Conservation (phyloP, 495 filamentous ascomycete genomes). For the Monascus purpureus region DNA sequence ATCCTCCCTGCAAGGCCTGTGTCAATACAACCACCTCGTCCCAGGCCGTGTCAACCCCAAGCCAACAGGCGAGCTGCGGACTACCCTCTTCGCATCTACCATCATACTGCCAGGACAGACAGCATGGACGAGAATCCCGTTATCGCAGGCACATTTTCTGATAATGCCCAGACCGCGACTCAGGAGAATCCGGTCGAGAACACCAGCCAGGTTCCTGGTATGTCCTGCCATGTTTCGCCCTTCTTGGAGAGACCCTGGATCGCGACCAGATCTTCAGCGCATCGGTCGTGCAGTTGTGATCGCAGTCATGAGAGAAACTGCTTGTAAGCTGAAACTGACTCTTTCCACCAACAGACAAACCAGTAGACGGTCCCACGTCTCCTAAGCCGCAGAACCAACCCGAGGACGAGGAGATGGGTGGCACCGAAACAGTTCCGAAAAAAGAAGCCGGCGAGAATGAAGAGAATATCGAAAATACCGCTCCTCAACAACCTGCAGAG, state of each 20-base stretch:
- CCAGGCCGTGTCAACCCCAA: too few relatives aligned
- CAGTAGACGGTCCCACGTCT: constrained; percentile 69
- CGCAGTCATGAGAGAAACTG: constrained; percentile 22
- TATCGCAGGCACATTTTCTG: constrained; percentile 13
- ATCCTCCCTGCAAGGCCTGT: too few relatives aligned
- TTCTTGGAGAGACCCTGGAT: too few relatives aligned
- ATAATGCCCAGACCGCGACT: constrained; percentile 15
- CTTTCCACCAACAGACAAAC: constrained; percentile 54
- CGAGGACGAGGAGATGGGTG: constrained; percentile 82
- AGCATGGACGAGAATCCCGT: constrained; percentile 27
- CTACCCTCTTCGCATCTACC: too few relatives aligned
- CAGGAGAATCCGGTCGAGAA: constrained; percentile 18
- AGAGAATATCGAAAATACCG: constrained; percentile 21
- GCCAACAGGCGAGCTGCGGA: too few relatives aligned
- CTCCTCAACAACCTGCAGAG: constrained; percentile 23
- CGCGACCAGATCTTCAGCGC: background rate
- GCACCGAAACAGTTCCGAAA: constrained; percentile 47
- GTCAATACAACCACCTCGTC: too few relatives aligned
- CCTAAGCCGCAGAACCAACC: constrained; percentile 52
- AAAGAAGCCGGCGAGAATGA: constrained; percentile 38
- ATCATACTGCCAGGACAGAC: too few relatives aligned
- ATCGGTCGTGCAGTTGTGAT: constrained; percentile 2
- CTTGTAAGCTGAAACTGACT: constrained; percentile 13
- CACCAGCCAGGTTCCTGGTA: constrained; percentile 19
- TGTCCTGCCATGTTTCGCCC: constrained; percentile 3